Evolutionary conservation across 106 monocot species (phyloP).

Genomic region (Allium fistulosum): DNA sequence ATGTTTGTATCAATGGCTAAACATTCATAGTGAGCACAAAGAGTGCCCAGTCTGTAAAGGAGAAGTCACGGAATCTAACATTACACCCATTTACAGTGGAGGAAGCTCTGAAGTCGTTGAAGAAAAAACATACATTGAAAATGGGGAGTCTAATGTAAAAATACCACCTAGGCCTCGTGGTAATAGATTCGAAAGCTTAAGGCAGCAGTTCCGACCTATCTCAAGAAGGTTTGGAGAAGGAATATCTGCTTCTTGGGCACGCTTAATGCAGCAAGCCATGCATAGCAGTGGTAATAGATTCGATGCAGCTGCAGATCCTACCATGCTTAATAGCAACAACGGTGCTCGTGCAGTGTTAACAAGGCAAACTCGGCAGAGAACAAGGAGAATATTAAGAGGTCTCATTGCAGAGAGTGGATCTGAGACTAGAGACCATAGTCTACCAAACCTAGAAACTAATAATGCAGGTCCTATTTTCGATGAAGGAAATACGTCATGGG

Average conservation of each 20-base stretch:
- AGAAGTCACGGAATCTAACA: constrained; percentile 55
- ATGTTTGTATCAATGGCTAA: constrained; percentile 86
- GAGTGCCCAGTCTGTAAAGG: constrained; percentile 96
- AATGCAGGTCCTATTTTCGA: constrained; percentile 15
- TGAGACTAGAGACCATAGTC: constrained; percentile 6
- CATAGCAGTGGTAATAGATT: constrained; percentile 9
- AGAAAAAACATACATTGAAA: constrained; percentile 14
- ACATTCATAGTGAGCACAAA: constrained; percentile 52
- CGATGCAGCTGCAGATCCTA: constrained; percentile 34
- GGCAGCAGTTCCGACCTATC: constrained; percentile 53
- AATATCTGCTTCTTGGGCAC: constrained; percentile 19
- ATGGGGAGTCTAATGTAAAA: constrained; percentile 20
- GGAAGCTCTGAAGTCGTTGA: constrained; percentile 22
- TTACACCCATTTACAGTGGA: constrained; percentile 74
- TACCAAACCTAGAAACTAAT: constrained; percentile 13
- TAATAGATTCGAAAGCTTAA: constrained; percentile 55
- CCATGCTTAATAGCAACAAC: constrained; percentile 9
- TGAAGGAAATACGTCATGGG: constrained; percentile 33
- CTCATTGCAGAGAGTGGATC: constrained; percentile 11
- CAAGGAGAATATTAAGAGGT: constrained; percentile 32
- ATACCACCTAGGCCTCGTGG: constrained; percentile 79
- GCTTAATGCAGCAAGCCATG: constrained; percentile 39
- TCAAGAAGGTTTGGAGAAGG: constrained; percentile 41
- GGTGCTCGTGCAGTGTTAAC: constrained; percentile 16
- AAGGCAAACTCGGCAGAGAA: constrained; percentile 39